Evolutionary conservation across 169 alveolate genomes (phyloP).

Genomic region (Cryptosporidium xiaoi): DNA sequence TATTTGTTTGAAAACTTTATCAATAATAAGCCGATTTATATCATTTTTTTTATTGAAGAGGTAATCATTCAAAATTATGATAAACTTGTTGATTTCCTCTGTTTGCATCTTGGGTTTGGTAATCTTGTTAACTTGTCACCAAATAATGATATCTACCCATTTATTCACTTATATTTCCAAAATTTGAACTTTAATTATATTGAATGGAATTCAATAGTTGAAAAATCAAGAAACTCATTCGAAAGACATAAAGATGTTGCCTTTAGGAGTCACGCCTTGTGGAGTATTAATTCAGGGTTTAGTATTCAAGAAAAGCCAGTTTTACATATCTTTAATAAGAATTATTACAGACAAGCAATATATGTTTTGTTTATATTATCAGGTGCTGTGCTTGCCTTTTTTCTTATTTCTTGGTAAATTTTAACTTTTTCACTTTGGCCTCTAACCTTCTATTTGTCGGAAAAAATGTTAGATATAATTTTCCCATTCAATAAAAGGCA

Average conservation of each 20-base stretch:
- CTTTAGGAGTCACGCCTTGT: slow-evolving; percentile 12
- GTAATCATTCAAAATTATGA: slow-evolving; percentile 18
- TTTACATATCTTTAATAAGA: background rate
- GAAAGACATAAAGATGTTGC: background rate
- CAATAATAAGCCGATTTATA: slow-evolving; percentile 28
- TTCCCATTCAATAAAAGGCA: background rate
- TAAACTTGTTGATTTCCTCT: slow-evolving; percentile 7
- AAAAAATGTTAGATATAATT: background rate
- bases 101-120: background rate
- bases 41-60: slow-evolving; percentile 28
- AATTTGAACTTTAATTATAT: slow-evolving; percentile 15
- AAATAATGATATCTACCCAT: slow-evolving; percentile 52
- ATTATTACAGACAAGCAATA: background rate
- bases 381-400: background rate
- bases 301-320: background rate
- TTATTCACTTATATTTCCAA: slow-evolving; percentile 54
- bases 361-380: background rate
- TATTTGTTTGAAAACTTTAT: slow-evolving; percentile 24
- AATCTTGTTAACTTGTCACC: background rate
- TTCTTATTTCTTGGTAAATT: background rate
- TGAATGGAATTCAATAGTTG: slow-evolving; percentile 16
- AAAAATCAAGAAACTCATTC: slow-evolving; percentile 1
- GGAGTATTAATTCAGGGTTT: slow-evolving; percentile 6
- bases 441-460: background rate
- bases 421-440: background rate